Evolutionary conservation across 345 rosid species (phyloP).

Genomic region (Punica granatum): DNA sequence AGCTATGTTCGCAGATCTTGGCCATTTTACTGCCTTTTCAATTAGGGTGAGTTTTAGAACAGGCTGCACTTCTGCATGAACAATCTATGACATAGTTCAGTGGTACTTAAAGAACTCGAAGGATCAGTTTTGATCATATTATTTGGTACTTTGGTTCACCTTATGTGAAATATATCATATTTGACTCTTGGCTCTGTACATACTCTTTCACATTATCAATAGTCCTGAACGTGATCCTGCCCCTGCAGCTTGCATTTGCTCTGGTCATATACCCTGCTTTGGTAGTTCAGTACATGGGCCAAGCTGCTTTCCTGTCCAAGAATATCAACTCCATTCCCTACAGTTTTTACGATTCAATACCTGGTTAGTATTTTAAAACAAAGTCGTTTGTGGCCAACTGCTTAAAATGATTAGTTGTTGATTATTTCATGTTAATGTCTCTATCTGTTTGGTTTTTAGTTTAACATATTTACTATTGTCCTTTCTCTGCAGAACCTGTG

Average conservation of each 20-base stretch:
- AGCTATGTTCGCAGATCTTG: slow-evolving; percentile 96
- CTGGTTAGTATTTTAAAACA: slow-evolving; percentile 36
- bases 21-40: slow-evolving; percentile 84
- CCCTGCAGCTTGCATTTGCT: slow-evolving; percentile 69
- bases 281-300: slow-evolving; percentile 98
- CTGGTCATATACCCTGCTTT: slow-evolving; percentile 77
- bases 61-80: not conserved
- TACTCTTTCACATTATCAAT: not conserved
- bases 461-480: slow-evolving; percentile 4
- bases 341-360: slow-evolving; percentile 73
- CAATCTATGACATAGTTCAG: not conserved
- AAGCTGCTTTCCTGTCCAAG: slow-evolving; percentile 89
- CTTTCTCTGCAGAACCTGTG: slow-evolving; percentile 48
- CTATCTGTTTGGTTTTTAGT: not conserved
- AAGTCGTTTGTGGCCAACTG: not conserved
- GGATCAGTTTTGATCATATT: not conserved
- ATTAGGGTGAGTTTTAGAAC: slow-evolving; percentile 45
- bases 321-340: slow-evolving; percentile 31
- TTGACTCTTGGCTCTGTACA: not conserved
- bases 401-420: not conserved
- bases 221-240: not conserved
- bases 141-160: not conserved
- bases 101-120: not conserved
- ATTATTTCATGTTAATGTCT: slow-evolving; percentile 1
- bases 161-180: not conserved